phyloP scores from a whole-genome alignment of 2,329 filamentous ascomycete genomes.

The Xenosphaeropsis pyriputrescens region DNA sequence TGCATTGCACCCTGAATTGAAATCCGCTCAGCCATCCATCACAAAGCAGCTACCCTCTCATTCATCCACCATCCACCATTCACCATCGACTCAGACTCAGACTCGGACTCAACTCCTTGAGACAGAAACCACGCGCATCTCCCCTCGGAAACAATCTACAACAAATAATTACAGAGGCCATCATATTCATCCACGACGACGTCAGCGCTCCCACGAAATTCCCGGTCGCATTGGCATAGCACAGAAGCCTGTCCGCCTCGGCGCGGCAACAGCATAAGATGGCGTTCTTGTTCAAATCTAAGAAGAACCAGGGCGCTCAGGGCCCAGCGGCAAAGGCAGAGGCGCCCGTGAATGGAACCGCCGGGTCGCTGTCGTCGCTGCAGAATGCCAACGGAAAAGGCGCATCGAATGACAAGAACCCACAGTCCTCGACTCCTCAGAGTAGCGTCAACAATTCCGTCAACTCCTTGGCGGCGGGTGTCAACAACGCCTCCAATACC shows the following conservation, averaged over 20 bases:
- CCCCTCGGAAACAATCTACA: neutral
- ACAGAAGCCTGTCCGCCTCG: slow-evolving; percentile 12
- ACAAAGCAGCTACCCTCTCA: too few relatives aligned
- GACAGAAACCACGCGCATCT: too few relatives aligned
- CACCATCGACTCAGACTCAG: too few relatives aligned
- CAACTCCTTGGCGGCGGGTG: slow-evolving; percentile 44
- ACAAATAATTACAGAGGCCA: neutral
- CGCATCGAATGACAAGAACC: slow-evolving; percentile 37
- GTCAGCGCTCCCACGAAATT: neutral
- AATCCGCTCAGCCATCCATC: too few relatives aligned
- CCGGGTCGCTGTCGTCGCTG: slow-evolving; percentile 27
- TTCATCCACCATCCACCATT: too few relatives aligned
- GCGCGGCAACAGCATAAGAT: slow-evolving; percentile 25
- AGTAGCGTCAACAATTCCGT: slow-evolving; percentile 31
- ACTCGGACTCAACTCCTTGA: too few relatives aligned
- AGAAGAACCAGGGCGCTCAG: slow-evolving; percentile 48
- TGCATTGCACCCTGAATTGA: too few relatives aligned
- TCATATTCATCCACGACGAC: neutral
- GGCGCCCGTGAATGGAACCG: slow-evolving; percentile 8
- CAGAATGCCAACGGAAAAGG: slow-evolving; percentile 31
- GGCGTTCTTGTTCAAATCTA: slow-evolving; percentile 74
- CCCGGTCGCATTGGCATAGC: slow-evolving; percentile 9
- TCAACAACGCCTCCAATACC: neutral
- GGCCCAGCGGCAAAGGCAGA: slow-evolving; percentile 8
- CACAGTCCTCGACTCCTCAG: slow-evolving; percentile 57